Evolutionary conservation across 768 basidiomycete species (phyloP).

Genomic region (Calocybe gangraenosa): DNA sequence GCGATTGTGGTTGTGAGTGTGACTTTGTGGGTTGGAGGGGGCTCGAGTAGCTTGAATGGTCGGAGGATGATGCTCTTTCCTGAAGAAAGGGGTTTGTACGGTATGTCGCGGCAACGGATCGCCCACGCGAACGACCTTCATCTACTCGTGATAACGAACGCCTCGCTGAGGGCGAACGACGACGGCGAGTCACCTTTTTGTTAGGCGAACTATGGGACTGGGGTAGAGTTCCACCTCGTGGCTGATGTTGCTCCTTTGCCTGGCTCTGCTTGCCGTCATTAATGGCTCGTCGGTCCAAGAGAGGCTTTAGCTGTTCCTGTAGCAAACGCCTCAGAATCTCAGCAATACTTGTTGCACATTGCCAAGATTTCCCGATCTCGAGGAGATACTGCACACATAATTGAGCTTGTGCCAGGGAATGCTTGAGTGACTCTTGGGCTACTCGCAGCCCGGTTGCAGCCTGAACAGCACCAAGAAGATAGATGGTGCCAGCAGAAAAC

Average conservation of each 20-base stretch:
- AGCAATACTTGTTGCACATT: conserved; percentile 46
- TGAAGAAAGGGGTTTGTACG: neutral
- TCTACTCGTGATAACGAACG: conserved; percentile 4
- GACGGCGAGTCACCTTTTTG: conserved; percentile 1
- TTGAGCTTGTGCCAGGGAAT: conserved; percentile 38
- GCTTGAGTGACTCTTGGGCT: conserved; percentile 41
- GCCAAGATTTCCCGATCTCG: conserved; percentile 53
- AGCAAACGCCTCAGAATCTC: conserved; percentile 42
- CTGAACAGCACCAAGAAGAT: conserved; percentile 50
- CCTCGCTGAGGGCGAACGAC: conserved; percentile 12
- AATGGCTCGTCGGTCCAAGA: conserved; percentile 29
- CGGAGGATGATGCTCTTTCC: neutral
- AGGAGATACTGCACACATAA: conserved; percentile 45
- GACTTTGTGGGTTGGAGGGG: conserved; percentile 4
- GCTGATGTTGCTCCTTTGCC: neutral
- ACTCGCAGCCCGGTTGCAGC: conserved; percentile 44
- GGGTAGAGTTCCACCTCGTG: neutral
- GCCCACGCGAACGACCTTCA: conserved; percentile 2
- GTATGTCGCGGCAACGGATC: conserved; percentile 1
- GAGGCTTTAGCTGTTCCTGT: conserved; percentile 37
- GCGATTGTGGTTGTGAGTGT: conserved; percentile 11
- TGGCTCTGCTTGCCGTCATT: neutral
- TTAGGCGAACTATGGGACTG: neutral
- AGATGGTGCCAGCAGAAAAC: conserved; percentile 59
- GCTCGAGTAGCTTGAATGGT: conserved; percentile 5